Evolutionary conservation across 306 rosid genomes (phyloP).

Genomic region (Urtica urens): DNA sequence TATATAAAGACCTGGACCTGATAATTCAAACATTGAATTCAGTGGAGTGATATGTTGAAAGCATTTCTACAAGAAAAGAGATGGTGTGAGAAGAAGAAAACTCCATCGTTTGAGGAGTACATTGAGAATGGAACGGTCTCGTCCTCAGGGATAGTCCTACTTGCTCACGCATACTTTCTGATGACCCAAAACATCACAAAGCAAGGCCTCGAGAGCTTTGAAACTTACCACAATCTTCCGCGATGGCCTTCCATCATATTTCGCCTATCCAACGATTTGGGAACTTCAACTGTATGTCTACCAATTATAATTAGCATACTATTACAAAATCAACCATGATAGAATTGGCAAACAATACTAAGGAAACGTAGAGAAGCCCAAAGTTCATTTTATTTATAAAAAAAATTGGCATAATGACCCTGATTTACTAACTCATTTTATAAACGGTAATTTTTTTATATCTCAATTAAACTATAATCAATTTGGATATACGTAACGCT

Average conservation of each 20-base stretch:
- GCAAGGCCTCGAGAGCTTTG: conserved; percentile 21
- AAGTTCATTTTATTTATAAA: no score
- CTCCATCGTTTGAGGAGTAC: conserved; percentile 33
- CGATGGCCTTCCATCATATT: conserved; percentile 31
- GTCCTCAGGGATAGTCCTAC: conserved; percentile 20
- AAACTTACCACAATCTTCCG: conserved; percentile 19
- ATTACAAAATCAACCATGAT: no score
- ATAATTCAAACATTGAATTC: not conserved
- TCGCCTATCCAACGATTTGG: conserved; percentile 49
- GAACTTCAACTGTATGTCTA: no score
- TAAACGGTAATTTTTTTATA: no score
- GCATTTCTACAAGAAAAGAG: conserved; percentile 42
- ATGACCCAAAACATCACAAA: conserved; percentile 22
- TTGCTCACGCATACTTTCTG: conserved; percentile 31
- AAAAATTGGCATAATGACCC: no score
- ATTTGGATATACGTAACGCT: no score
- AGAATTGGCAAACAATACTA: no score
- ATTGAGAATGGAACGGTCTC: conserved; percentile 41
- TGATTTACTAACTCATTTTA: no score
- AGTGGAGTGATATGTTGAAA: conserved; percentile 52
- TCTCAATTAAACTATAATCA: no score
- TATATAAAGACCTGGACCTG: not conserved
- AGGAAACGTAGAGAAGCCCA: no score
- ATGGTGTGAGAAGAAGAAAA: conserved; percentile 24
- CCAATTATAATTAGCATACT: no score